Base-by-base conservation (phyloP, 345 rosid genomes). In the Erysimum cheiranthoides region DNA sequence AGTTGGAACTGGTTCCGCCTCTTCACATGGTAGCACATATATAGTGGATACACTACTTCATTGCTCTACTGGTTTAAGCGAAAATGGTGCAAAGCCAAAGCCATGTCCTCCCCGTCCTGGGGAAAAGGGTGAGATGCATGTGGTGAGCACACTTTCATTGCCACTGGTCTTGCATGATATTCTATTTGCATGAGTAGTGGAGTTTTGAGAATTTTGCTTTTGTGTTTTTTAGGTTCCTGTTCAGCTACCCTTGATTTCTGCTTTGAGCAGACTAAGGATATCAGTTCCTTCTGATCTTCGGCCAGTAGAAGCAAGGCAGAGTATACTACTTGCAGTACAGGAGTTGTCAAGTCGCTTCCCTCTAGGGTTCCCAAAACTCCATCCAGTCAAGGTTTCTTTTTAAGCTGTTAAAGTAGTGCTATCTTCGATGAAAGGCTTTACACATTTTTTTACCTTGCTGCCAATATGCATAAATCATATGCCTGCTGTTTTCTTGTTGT, bases 121-220 rank as follows among this genome's bases (percentile, higher is more conserved):
- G 57, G 97, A 95, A 76, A 92, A 89, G 84, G 98, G 97, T 54
- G 97, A 95, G 85, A 95, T 95, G 99, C 97, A 95, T 77, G 99
- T 92, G 93, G 99, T 92, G 68, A 86, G 99, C 79, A 81, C 66
- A 68, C 8, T 49, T 38, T 45, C 66, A 12, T 28, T 40, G 25
- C 38, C 46, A 46, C 49, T 28, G 6, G 30, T 51, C 50, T 42
- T 70, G 2, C 58, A 39, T 65, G n/a, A 39, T 50, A 27, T 74
- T 64, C 16, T 42, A 43, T 63, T 63, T 9, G 40, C 40, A 21
- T 42, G 42, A 46, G 54, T 47, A 40, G 32, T 53, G 42, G 17
- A 75, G 25, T 70, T 54, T 9, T 81, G 32, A 71, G 69, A 67
- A 67, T 36, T 68, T 62, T 46, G 30, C 59, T 78, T 79, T 35